phyloP scores from a whole-genome alignment of 2,329 filamentous ascomycete genomes.

The Stagonosporopsis vannaccii region DNA sequence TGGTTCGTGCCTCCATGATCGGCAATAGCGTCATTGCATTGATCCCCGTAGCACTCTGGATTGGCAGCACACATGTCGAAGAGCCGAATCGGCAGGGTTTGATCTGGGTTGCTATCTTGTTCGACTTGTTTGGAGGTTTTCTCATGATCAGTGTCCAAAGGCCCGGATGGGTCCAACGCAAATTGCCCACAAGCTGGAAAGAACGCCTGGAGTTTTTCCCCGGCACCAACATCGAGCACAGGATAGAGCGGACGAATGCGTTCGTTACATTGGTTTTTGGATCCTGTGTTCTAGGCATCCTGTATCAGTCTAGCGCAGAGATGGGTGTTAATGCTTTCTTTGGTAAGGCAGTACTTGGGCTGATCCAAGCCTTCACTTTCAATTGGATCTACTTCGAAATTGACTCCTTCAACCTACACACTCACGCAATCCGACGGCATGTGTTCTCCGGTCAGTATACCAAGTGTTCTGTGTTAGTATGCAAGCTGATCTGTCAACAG shows the following conservation, averaged over 20 bases:
- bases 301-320: conserved; percentile 63
- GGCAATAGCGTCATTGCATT: conserved; percentile 55
- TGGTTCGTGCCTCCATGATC: conserved; percentile 65
- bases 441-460: conserved; percentile 50
- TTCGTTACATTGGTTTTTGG: conserved; percentile 72
- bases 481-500: conserved; percentile 36
- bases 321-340: conserved; percentile 66
- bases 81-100: conserved; percentile 63
- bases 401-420: conserved; percentile 63
- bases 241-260: conserved; percentile 68
- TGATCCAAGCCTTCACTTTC: conserved; percentile 65
- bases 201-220: conserved; percentile 66
- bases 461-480: background rate
- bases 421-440: conserved; percentile 67
- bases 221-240: conserved; percentile 71
- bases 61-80: conserved; percentile 64
- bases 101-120: conserved; percentile 63
- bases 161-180: conserved; percentile 24
- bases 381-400: conserved; percentile 72
- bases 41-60: conserved; percentile 64
- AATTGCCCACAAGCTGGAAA: conserved; percentile 29
- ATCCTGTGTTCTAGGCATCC: conserved; percentile 67
- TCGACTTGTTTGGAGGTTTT: conserved; percentile 62
- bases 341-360: conserved; percentile 67
- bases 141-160: conserved; percentile 52